phyloP scores from a whole-genome alignment of 345 rosid species.

The Noccaea bulbosa region DNA sequence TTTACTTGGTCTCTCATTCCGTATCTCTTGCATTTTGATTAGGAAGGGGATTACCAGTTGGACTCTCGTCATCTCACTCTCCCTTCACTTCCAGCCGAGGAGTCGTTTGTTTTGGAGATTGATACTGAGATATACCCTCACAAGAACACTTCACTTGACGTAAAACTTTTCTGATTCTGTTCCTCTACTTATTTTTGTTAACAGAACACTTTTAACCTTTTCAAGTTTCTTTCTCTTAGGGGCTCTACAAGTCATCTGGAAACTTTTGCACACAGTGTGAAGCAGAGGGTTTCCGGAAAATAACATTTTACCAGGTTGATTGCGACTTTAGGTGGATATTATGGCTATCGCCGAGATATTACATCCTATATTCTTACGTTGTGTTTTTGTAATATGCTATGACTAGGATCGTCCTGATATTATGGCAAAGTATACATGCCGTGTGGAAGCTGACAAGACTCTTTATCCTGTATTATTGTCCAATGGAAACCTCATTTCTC shows the following conservation, averaged over 20 bases:
- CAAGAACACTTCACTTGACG: conserved; percentile 92
- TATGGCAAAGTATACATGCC: conserved; percentile 92
- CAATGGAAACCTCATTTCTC: conserved; percentile 87
- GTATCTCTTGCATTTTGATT: conserved; percentile 2
- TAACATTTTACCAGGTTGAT: conserved; percentile 89
- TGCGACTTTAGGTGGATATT: conserved; percentile 15
- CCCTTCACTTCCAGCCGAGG: conserved; percentile 62
- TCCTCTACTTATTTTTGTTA: conserved; percentile 3
- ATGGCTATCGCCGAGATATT: conserved; percentile 17
- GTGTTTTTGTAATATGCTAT: conserved; percentile 36
- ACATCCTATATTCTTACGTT: conserved; percentile 29
- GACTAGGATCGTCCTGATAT: conserved; percentile 94
- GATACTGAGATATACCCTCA: conserved; percentile 85
- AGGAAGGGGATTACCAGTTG: conserved; percentile 72
- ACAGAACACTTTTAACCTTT: neutral
- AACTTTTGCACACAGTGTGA: conserved; percentile 98
- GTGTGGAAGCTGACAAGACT: conserved; percentile 89
- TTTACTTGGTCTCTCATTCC: neutral
- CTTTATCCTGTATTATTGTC: conserved; percentile 87
- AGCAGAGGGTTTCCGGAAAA: conserved; percentile 97
- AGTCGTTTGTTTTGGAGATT: conserved; percentile 74
- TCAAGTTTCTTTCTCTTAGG: conserved; percentile 49
- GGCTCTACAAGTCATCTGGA: conserved; percentile 93
- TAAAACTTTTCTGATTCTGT: conserved; percentile 23
- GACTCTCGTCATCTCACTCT: conserved; percentile 76